Percentiles rank a stretch among this genome's conserved stretches.
These are phyloP conservation scores for Penicillium bialowiezense DNA, from an alignment of 495 filamentous ascomycete species.

Conservation along the genomic window DNA sequence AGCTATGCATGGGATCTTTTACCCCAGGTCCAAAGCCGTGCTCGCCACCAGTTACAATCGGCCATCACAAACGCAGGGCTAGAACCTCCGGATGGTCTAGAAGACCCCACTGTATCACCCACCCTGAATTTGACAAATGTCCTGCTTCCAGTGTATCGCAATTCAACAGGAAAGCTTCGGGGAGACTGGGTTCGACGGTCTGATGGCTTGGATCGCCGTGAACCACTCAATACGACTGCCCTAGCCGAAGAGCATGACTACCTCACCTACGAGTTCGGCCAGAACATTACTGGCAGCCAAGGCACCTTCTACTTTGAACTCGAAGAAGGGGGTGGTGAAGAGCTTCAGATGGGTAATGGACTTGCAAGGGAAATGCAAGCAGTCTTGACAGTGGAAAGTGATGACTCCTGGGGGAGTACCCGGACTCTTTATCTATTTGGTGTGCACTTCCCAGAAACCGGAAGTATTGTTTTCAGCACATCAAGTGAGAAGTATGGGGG, in stretches of 20 bases:
- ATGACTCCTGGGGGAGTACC: slow-evolving; percentile 61
- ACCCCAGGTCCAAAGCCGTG: slow-evolving; percentile 51
- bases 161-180: slow-evolving; percentile 72
- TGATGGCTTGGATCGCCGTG: slow-evolving; percentile 29
- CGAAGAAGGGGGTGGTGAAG: slow-evolving; percentile 38
- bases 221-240: slow-evolving; percentile 50
- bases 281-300: slow-evolving; percentile 63
- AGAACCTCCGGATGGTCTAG: slow-evolving; percentile 29
- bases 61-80: slow-evolving; percentile 39
- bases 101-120: slow-evolving; percentile 39
- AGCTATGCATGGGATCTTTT: slow-evolving; percentile 71
- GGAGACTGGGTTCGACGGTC: slow-evolving; percentile 71
- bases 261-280: slow-evolving; percentile 55
- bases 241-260: slow-evolving; percentile 48
- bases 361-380: slow-evolving; percentile 60
- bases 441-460: slow-evolving; percentile 74
- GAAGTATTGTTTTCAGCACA: slow-evolving; percentile 75
- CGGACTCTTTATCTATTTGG: slow-evolving; percentile 77
- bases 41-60: slow-evolving; percentile 47
- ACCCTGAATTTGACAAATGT: slow-evolving; percentile 40
- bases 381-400: slow-evolving; percentile 67
- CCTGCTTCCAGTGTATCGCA: slow-evolving; percentile 64
- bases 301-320: slow-evolving; percentile 47
- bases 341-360: slow-evolving; percentile 28
- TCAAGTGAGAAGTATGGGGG: slow-evolving; percentile 91